phyloP scores from a whole-genome alignment of 768 basidiomycete species.

The Panellus pusillus region DNA sequence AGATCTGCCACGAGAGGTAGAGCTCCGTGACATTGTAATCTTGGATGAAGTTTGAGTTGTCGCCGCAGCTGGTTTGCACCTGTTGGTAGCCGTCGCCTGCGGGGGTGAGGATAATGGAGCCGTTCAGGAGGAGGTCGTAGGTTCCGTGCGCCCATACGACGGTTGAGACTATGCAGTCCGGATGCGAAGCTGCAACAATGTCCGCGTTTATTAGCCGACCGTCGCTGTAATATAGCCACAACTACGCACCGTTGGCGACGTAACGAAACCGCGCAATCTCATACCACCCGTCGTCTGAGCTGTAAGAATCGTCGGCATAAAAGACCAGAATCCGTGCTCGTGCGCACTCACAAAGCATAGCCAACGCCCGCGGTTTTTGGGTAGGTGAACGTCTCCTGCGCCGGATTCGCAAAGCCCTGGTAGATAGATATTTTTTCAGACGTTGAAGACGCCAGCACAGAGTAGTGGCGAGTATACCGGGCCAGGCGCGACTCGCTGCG shows the following conservation, averaged over 20 bases:
- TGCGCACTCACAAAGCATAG: constrained; percentile 55
- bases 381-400: constrained; percentile 65
- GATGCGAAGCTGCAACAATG: constrained; percentile 49
- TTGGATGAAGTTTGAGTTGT: constrained; percentile 66
- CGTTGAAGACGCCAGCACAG: background rate
- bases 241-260: constrained; percentile 56
- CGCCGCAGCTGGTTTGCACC: constrained; percentile 72
- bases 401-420: constrained; percentile 67
- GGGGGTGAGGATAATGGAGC: constrained; percentile 58
- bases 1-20: constrained; percentile 53
- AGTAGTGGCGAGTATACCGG: background rate
- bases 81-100: constrained; percentile 75
- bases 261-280: constrained; percentile 76
- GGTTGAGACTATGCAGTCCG: constrained; percentile 67
- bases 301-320: constrained; percentile 23
- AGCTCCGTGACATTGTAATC: constrained; percentile 63
- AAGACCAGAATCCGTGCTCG: background rate
- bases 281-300: constrained; percentile 60
- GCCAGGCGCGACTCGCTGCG: constrained; percentile 18
- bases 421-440: background rate
- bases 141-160: constrained; percentile 75
- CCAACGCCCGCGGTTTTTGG: constrained; percentile 67
- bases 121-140: constrained; percentile 53
- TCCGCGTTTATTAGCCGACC: background rate
- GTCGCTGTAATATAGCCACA: background rate